phyloP scores from a whole-genome alignment of 805 yeast species.

The Lipomyces kockii region DNA sequence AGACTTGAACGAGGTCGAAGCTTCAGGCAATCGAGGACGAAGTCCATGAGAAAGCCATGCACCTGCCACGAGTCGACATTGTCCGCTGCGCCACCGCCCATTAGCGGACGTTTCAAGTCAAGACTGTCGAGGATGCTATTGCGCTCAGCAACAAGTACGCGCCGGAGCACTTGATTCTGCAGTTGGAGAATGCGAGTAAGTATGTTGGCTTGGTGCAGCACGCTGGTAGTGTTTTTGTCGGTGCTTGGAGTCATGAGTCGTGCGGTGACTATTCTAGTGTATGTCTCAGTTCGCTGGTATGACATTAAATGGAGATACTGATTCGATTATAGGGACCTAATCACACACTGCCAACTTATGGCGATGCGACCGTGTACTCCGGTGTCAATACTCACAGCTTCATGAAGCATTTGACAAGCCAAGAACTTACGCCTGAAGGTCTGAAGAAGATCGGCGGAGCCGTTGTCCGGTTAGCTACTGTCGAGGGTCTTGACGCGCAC shows the following conservation, averaged over 20 bases:
- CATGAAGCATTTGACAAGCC: constrained; percentile 94
- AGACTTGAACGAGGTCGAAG: constrained; percentile 61
- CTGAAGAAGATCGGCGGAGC: constrained; percentile 90
- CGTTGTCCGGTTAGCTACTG: constrained; percentile 92
- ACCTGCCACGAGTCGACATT: constrained; percentile 88
- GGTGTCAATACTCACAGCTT: constrained; percentile 97
- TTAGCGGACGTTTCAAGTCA: constrained; percentile 77
- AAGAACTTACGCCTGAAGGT: constrained; percentile 85
- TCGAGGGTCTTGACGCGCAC: constrained; percentile 97
- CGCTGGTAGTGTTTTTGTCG: constrained; percentile 97
- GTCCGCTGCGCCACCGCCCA: constrained; percentile 91
- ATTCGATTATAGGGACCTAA: constrained; percentile 81
- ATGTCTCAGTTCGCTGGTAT: neutral
- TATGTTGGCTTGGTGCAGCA: constrained; percentile 78
- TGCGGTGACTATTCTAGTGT: constrained; percentile 89
- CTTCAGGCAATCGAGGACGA: constrained; percentile 77
- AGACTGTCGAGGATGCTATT: constrained; percentile 77
- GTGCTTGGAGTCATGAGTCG: constrained; percentile 94
- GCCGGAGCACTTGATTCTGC: constrained; percentile 96
- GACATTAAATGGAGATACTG: neutral
- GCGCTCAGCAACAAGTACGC: constrained; percentile 89
- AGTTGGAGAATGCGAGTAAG: constrained; percentile 74
- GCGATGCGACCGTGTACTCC: constrained; percentile 95
- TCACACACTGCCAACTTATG: constrained; percentile 98
- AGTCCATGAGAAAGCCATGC: constrained; percentile 78